Conservation (phyloP, 148 eudicot genomes). For the Cornus florida region DNA sequence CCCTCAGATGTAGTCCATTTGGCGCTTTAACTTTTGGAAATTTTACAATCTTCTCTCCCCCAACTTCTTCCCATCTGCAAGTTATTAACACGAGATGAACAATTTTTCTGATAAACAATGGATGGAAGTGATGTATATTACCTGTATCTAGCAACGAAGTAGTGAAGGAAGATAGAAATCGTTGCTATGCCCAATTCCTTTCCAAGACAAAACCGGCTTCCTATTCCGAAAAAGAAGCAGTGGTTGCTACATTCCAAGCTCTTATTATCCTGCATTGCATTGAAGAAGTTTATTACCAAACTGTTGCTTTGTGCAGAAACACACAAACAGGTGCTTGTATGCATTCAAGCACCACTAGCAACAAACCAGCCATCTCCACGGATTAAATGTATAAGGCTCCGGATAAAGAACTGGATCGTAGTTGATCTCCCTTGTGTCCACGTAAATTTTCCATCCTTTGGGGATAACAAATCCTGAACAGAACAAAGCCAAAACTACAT, state of each 20-base stretch:
- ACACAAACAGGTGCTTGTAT: too few relatives aligned
- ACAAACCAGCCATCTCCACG: constrained; percentile 95
- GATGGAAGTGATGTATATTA: constrained; percentile 1
- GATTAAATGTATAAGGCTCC: constrained; percentile 72
- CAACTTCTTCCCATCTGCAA: constrained; percentile 24
- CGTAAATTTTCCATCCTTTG: constrained; percentile 82
- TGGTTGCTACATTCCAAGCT: constrained; percentile 56
- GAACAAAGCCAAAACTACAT: too few relatives aligned
- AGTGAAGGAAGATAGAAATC: constrained; percentile 73
- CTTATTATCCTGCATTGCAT: constrained; percentile 41
- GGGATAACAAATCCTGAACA: not conserved
- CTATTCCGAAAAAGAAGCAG: constrained; percentile 73
- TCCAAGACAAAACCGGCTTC: constrained; percentile 73
- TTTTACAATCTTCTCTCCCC: constrained; percentile 14
- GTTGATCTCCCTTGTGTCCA: constrained; percentile 75
- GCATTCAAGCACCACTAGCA: too few relatives aligned
- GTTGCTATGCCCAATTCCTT: constrained; percentile 67
- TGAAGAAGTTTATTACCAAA: not conserved
- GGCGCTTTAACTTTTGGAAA: constrained; percentile 39
- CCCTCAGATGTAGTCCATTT: constrained; percentile 26
- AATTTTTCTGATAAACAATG: too few relatives aligned
- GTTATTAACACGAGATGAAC: too few relatives aligned
- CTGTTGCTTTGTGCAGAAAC: not conserved
- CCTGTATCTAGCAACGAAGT: constrained; percentile 80
- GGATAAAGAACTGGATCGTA: constrained; percentile 73